phyloP scores from a whole-genome alignment of 2,329 filamentous ascomycete genomes.

The Triangularia verruculosa region DNA sequence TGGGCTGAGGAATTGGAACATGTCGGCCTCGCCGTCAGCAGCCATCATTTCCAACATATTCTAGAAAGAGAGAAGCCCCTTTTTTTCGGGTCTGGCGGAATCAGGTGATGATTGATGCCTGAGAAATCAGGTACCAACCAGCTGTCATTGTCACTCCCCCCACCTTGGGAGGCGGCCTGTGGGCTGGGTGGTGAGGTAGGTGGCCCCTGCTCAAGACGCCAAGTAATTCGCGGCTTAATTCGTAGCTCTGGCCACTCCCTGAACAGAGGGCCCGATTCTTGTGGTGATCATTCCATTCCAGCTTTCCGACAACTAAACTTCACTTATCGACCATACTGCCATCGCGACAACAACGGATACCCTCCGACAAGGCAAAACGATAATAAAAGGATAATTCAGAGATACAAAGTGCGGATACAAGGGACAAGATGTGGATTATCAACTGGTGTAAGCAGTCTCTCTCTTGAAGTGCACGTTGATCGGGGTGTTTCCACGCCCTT shows the following conservation, averaged over 20 bases:
- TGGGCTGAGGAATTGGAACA: background rate
- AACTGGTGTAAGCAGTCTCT: slow-evolving; percentile 76
- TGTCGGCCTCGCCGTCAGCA: background rate
- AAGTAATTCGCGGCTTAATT: background rate
- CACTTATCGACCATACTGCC: background rate
- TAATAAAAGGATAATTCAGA: background rate
- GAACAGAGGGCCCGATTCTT: background rate
- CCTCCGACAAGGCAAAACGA: background rate
- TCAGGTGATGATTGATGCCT: background rate
- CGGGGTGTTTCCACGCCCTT: background rate
- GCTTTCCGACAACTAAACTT: background rate
- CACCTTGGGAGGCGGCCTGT: background rate
- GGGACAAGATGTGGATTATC: slow-evolving; percentile 79
- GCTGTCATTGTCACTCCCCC: background rate
- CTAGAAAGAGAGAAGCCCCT: background rate
- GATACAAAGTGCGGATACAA: background rate
- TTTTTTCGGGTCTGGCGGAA: background rate
- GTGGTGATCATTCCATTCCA: background rate
- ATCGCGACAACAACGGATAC: background rate
- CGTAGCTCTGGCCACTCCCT: background rate
- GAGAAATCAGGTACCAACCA: slow-evolving; percentile 3
- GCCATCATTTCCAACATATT: background rate
- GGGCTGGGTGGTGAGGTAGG: background rate
- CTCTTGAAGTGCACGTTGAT: background rate
- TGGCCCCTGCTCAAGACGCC: background rate